These are phyloP conservation scores for Cupressus sempervirens DNA, from an alignment of 75 land plant genomes.

Conservation along the genomic window DNA sequence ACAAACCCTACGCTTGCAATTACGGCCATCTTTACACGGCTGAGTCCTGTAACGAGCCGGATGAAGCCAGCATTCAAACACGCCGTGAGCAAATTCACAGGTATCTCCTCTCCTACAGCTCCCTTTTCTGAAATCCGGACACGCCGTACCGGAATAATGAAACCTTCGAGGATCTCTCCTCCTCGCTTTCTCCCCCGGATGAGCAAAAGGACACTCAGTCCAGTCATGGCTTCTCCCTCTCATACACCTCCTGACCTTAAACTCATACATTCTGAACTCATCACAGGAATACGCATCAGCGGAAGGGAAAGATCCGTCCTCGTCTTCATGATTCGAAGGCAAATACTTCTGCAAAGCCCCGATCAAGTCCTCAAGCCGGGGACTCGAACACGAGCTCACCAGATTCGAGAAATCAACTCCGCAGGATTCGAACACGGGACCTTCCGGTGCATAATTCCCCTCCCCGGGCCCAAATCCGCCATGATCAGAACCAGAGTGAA, in stretches of 20 bases:
- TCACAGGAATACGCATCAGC: conserved; percentile 58
- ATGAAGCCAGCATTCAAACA: conserved; percentile 89
- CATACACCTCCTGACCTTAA: conserved; percentile 69
- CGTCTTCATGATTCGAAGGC: conserved; percentile 49
- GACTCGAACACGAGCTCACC: background rate
- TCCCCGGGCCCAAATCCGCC: background rate
- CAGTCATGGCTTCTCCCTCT: conserved; percentile 73
- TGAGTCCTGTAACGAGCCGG: conserved; percentile 69
- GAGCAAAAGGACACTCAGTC: conserved; percentile 85
- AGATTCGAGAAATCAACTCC: background rate
- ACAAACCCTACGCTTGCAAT: conserved; percentile 46
- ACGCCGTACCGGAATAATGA: conserved; percentile 61
- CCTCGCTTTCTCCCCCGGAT: conserved; percentile 80
- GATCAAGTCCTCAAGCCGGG: background rate
- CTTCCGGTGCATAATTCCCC: background rate
- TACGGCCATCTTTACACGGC: conserved; percentile 68
- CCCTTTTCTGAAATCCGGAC: conserved; percentile 60
- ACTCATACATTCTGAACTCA: conserved; percentile 79
- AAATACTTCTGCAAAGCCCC: conserved; percentile 33
- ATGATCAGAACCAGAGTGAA: background rate
- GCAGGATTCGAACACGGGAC: background rate
- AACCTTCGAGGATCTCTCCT: conserved; percentile 64
- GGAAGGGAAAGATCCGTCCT: conserved; percentile 22
- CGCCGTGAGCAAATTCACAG: conserved; percentile 73
- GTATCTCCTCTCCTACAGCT: conserved; percentile 53